Evolutionary conservation across 1,284 basidiomycete species (phyloP).

Genomic region (Cutaneotrichosporon mucoides): DNA sequence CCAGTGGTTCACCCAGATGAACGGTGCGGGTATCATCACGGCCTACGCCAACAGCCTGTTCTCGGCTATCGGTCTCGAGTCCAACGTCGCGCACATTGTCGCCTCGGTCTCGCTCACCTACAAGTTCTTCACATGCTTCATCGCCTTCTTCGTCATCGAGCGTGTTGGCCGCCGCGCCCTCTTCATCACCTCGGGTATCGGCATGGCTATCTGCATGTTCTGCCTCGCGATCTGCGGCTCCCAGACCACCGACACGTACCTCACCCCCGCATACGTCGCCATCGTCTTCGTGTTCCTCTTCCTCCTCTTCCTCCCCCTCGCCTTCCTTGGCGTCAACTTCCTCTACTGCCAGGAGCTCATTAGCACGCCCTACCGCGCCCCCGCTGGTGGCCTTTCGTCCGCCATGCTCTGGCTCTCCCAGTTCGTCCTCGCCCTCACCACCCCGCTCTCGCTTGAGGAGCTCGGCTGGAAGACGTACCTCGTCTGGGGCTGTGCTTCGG

Average conservation of each 20-base stretch:
- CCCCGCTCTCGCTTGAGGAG: conserved; percentile 25
- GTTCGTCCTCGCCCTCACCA: conserved; percentile 25
- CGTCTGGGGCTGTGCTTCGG: conserved; percentile 16
- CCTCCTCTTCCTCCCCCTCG: conserved; percentile 31
- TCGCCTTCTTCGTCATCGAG: conserved; percentile 30
- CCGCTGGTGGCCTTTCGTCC: conserved; percentile 30
- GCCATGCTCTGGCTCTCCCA: conserved; percentile 30
- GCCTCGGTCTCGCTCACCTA: conserved; percentile 28
- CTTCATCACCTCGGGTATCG: conserved; percentile 33
- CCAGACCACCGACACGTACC: conserved; percentile 23
- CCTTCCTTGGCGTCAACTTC: conserved; percentile 34
- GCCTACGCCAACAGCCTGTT: conserved; percentile 31
- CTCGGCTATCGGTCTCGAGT: conserved; percentile 26
- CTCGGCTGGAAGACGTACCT: conserved; percentile 29
- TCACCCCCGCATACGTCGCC: conserved; percentile 28
- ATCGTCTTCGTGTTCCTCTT: conserved; percentile 34
- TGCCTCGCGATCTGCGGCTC: conserved; percentile 32
- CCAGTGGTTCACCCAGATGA: conserved; percentile 46
- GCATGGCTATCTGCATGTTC: conserved; percentile 37
- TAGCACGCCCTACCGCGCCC: conserved; percentile 29
- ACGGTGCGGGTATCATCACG: conserved; percentile 30
- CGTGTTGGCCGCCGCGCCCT: conserved; percentile 34
- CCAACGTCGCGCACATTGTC: conserved; percentile 27
- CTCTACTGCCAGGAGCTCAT: conserved; percentile 34
- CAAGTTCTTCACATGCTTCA: conserved; percentile 28